Conservation (phyloP, 2,329 filamentous ascomycete genomes). For the Karstenula rhodostoma region DNA sequence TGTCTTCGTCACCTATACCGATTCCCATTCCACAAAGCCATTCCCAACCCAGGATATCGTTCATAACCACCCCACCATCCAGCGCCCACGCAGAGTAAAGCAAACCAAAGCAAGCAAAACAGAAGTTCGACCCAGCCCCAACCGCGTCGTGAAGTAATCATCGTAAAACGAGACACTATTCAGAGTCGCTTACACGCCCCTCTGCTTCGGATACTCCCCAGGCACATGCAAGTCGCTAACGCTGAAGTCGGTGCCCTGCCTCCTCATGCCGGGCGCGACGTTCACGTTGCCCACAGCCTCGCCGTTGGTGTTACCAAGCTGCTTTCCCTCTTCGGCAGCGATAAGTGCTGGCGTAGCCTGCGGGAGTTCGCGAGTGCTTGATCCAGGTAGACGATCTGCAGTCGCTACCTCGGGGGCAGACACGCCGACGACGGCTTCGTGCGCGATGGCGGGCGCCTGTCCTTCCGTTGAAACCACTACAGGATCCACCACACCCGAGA, state of each 20-base stretch:
- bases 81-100: no score
- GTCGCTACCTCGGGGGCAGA: slow-evolving; percentile 5
- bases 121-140: no score
- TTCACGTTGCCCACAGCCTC: slow-evolving; percentile 37
- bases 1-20: no score
- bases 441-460: slow-evolving; percentile 19
- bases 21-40: no score
- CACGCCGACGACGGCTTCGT: slow-evolving; percentile 43
- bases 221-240: slow-evolving; percentile 75
- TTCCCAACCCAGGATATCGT: no score
- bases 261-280: slow-evolving; percentile 52
- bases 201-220: slow-evolving; percentile 65
- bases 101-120: no score
- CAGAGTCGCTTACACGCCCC: not conserved
- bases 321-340: slow-evolving; percentile 18
- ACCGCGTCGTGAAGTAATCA: no score
- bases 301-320: not conserved
- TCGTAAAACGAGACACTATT: no score
- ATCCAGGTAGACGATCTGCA: not conserved
- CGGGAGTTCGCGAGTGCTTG: slow-evolving; percentile 22
- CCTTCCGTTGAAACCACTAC: slow-evolving; percentile 24
- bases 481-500: slow-evolving; percentile 16
- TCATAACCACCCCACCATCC: no score
- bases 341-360: not conserved
- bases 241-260: slow-evolving; percentile 57